phyloP scores from a whole-genome alignment of 352 stramenopile species.

The Pythium dissotocum region DNA sequence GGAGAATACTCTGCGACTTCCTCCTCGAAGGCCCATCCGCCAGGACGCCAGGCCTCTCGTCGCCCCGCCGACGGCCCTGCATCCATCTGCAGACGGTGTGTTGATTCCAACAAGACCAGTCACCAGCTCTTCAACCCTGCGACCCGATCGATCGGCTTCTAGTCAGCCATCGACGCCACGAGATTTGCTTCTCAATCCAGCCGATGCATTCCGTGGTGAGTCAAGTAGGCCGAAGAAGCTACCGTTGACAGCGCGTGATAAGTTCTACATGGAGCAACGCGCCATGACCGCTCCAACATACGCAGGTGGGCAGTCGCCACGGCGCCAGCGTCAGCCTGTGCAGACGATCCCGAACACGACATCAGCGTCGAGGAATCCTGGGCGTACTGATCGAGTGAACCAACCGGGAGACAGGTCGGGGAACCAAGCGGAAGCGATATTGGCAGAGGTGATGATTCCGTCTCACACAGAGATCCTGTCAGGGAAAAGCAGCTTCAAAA shows the following conservation, averaged over 20 bases:
- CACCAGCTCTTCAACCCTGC: conserved; percentile 31
- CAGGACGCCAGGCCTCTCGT: conserved; percentile 36
- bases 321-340: neutral
- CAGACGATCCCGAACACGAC: neutral
- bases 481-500: conserved; percentile 50
- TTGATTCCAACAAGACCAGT: conserved; percentile 54
- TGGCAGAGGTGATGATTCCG: neutral
- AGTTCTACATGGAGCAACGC: conserved; percentile 61
- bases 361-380: neutral
- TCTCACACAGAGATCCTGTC: conserved; percentile 48
- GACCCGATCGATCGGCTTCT: neutral
- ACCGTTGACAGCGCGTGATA: conserved; percentile 58
- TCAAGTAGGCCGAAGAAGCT: conserved; percentile 28
- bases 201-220: conserved; percentile 12
- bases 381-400: neutral
- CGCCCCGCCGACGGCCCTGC: conserved; percentile 26
- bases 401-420: neutral
- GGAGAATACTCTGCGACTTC: neutral
- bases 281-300: conserved; percentile 38
- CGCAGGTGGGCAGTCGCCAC: conserved; percentile 9
- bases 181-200: conserved; percentile 22
- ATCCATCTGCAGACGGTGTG: conserved; percentile 29
- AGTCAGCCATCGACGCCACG: conserved; percentile 3
- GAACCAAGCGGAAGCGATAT: neutral
- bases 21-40: conserved; percentile 1